Conservation (phyloP, 371 early-diverging fungal genomes). For the Dichotomocladium elegans region DNA sequence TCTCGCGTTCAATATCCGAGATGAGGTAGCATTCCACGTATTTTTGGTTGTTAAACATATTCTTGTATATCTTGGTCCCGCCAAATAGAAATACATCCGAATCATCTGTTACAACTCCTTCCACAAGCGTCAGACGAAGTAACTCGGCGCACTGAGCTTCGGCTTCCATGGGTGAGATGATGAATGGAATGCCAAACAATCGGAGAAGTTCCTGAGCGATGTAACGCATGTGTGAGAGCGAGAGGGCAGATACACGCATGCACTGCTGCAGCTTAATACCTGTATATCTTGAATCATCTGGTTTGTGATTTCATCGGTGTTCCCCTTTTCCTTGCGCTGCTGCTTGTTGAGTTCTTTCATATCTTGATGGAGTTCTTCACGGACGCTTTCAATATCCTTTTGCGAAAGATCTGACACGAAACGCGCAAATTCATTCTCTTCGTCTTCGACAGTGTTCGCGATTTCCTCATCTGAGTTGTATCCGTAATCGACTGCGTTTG, state of each 20-base stretch:
- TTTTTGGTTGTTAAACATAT: conserved; percentile 92
- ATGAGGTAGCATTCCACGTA: conserved; percentile 80
- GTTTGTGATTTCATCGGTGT: conserved; percentile 62
- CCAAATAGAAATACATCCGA: conserved; percentile 98
- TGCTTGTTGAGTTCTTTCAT: conserved; percentile 52
- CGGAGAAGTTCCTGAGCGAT: conserved; percentile 60
- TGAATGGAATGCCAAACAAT: conserved; percentile 95
- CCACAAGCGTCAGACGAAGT: conserved; percentile 65
- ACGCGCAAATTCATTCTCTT: conserved; percentile 54
- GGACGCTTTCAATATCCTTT: conserved; percentile 38
- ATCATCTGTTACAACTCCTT: conserved; percentile 99
- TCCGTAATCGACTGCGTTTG: conserved; percentile 13
- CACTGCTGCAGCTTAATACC: conserved; percentile 21
- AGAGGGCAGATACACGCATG: background rate
- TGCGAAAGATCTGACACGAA: conserved; percentile 51
- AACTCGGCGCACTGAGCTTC: conserved; percentile 97
- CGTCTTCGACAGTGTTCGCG: conserved; percentile 23
- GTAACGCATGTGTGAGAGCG: background rate
- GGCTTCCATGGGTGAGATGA: conserved; percentile 96
- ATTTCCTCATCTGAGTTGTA: conserved; percentile 45
- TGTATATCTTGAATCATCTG: conserved; percentile 73
- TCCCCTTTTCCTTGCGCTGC: conserved; percentile 58
- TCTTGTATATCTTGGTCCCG: conserved; percentile 83
- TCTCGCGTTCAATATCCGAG: conserved; percentile 61
- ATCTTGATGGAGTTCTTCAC: conserved; percentile 53